Percentiles rank a stretch among this genome's conserved stretches.
Conservation (phyloP, 768 basidiomycete genomes). For the Russula griseocarnosa region DNA sequence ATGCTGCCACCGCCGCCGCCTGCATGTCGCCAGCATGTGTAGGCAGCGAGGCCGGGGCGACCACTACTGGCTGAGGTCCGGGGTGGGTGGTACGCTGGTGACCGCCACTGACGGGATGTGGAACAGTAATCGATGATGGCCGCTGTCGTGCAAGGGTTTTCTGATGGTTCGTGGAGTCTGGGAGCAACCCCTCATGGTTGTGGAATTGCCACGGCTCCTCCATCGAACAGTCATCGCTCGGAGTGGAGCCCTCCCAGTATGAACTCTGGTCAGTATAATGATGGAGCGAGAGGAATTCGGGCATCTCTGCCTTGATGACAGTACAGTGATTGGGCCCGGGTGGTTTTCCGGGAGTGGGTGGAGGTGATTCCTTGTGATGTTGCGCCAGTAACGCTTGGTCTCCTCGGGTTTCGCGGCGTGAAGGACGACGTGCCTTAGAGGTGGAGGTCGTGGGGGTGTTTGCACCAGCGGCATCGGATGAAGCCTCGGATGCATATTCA, state of each 20-base stretch:
- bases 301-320: slow-evolving; percentile 19
- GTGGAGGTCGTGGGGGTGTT: background rate
- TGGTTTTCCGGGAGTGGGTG: slow-evolving; percentile 1
- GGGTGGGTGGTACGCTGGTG: background rate
- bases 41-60: background rate
- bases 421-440: slow-evolving; percentile 15
- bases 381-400: background rate
- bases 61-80: slow-evolving; percentile 4
- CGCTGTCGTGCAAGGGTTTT: slow-evolving; percentile 4
- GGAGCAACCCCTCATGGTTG: slow-evolving; percentile 9
- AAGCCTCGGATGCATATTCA: slow-evolving; percentile 34
- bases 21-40: slow-evolving; percentile 7
- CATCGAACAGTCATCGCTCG: slow-evolving; percentile 24
- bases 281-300: slow-evolving; percentile 19
- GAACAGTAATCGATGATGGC: slow-evolving; percentile 13
- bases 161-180: slow-evolving; percentile 8
- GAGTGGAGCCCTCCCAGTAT: slow-evolving; percentile 27
- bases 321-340: background rate
- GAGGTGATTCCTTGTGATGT: background rate
- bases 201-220: slow-evolving; percentile 29
- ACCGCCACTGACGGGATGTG: slow-evolving; percentile 17
- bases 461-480: slow-evolving; percentile 14
- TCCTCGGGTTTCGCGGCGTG: slow-evolving; percentile 19
- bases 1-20: background rate
- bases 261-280: slow-evolving; percentile 22